Conservation (phyloP, 768 basidiomycete species). For the Russula olivacea region DNA sequence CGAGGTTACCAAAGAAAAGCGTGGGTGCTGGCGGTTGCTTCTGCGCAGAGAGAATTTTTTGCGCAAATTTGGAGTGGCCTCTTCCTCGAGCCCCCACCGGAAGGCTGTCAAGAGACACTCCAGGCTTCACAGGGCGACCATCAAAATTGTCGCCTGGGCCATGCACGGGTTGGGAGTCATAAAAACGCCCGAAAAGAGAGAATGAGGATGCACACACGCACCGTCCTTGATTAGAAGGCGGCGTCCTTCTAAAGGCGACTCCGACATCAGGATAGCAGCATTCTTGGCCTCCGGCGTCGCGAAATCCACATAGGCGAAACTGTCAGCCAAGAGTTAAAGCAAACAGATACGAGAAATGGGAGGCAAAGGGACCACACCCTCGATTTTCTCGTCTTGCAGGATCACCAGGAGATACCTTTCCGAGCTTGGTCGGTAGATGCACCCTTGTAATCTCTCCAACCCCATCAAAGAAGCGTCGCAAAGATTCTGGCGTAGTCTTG, state of each 20-base stretch:
- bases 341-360: background rate
- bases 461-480: slow-evolving; percentile 64
- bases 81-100: slow-evolving; percentile 32
- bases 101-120: slow-evolving; percentile 30
- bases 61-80: slow-evolving; percentile 57
- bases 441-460: slow-evolving; percentile 73
- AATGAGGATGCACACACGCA: slow-evolving; percentile 35
- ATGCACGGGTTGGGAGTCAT: background rate
- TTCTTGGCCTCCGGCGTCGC: slow-evolving; percentile 65
- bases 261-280: slow-evolving; percentile 74
- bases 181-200: background rate
- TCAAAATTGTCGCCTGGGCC: slow-evolving; percentile 62
- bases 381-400: slow-evolving; percentile 59
- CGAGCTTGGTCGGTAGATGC: slow-evolving; percentile 77
- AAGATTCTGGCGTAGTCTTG: slow-evolving; percentile 73
- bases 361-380: slow-evolving; percentile 42
- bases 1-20: slow-evolving; percentile 89
- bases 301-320: slow-evolving; percentile 97
- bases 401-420: slow-evolving; percentile 34
- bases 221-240: slow-evolving; percentile 92
- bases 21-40: slow-evolving; percentile 82
- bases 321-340: slow-evolving; percentile 29
- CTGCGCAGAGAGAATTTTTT: slow-evolving; percentile 70
- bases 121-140: slow-evolving; percentile 53
- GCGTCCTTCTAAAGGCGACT: slow-evolving; percentile 76